phyloP scores from a whole-genome alignment of 768 basidiomycete species.

The Mycena epipterygia region DNA sequence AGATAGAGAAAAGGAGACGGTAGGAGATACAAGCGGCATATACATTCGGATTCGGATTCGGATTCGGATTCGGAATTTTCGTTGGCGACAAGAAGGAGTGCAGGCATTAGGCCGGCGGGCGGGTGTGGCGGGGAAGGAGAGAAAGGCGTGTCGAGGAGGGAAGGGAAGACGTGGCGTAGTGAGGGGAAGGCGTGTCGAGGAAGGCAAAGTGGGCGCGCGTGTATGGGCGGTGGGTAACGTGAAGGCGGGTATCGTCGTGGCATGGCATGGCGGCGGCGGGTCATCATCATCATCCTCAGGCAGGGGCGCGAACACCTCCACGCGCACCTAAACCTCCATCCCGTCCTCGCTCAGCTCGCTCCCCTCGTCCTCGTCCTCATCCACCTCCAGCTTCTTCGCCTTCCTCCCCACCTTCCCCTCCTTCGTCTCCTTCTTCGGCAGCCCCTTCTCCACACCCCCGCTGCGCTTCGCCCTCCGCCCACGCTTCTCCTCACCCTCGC shows the following conservation, averaged over 20 bases:
- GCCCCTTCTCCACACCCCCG: constrained; percentile 32
- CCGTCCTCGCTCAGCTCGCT: constrained; percentile 36
- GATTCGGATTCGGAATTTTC: too few relatives aligned
- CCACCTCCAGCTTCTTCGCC: constrained; percentile 31
- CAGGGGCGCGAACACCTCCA: too few relatives aligned
- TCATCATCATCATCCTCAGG: background rate
- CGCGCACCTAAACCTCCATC: constrained; percentile 30
- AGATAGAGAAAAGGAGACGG: too few relatives aligned
- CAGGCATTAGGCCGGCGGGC: too few relatives aligned
- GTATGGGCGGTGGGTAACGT: background rate
- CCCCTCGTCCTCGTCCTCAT: constrained; percentile 27
- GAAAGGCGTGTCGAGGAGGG: background rate
- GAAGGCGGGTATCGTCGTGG: constrained; percentile 16
- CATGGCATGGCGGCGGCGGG: too few relatives aligned
- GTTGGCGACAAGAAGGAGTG: too few relatives aligned
- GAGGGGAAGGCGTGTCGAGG: too few relatives aligned
- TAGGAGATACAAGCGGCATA: too few relatives aligned
- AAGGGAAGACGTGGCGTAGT: background rate
- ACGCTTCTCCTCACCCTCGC: constrained; percentile 38
- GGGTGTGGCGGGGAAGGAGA: background rate
- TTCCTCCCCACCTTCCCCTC: background rate
- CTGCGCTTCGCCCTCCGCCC: constrained; percentile 23
- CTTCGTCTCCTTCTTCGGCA: background rate
- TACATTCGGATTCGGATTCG: too few relatives aligned
- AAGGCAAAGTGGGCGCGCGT: background rate